Evolutionary conservation across 2,329 filamentous ascomycete genomes (phyloP).

Genomic region (Pseudogymnoascus sp.): DNA sequence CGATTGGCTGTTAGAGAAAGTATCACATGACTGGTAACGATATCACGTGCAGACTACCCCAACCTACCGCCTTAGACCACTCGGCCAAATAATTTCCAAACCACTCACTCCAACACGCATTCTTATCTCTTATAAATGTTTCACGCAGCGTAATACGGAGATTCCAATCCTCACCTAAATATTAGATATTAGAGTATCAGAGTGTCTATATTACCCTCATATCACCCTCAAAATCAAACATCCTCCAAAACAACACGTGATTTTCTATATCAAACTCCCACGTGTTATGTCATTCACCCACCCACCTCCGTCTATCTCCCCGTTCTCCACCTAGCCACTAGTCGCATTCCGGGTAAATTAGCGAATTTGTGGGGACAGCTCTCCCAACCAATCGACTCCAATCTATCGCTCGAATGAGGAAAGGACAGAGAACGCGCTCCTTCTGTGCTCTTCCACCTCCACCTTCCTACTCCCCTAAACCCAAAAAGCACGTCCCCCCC

Average conservation of each 20-base stretch:
- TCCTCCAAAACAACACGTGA: background rate
- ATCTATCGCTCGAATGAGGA: background rate
- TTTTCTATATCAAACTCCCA: background rate
- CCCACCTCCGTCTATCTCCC: background rate
- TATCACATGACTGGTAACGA: background rate
- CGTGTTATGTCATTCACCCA: background rate
- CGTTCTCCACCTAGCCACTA: background rate
- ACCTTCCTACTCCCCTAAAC: background rate
- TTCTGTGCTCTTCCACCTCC: slow-evolving; percentile 8
- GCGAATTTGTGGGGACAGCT: slow-evolving; percentile 6
- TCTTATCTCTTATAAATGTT: background rate
- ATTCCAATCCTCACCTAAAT: background rate
- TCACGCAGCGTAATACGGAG: background rate
- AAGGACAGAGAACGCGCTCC: background rate
- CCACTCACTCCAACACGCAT: background rate
- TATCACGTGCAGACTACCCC: background rate
- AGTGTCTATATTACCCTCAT: background rate
- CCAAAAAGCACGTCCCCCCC: slow-evolving; percentile 1
- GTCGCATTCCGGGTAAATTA: slow-evolving; percentile 4
- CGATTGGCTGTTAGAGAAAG: background rate
- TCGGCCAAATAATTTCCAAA: background rate
- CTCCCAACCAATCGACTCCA: background rate
- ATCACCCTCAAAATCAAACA: background rate
- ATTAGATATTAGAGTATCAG: background rate
- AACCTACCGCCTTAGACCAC: background rate